Conservation (phyloP, 1,139 yeast genomes). For the Geotrichum siamense region DNA sequence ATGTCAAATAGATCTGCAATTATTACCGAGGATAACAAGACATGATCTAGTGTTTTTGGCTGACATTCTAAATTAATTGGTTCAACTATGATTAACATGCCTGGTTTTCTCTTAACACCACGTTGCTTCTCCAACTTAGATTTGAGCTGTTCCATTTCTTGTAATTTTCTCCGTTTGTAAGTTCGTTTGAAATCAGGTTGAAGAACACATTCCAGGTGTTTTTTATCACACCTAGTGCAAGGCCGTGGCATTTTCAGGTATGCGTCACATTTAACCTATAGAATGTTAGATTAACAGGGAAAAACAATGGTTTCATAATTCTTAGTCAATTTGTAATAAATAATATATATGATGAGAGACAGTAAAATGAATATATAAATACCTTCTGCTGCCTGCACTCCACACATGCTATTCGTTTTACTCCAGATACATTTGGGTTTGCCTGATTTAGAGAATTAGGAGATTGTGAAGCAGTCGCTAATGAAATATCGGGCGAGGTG, state of each 20-base stretch:
- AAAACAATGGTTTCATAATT: constrained; percentile 4
- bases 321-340: too few relatives aligned
- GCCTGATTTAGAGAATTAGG: too few relatives aligned
- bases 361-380: constrained; percentile 4
- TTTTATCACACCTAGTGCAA: constrained; percentile 72
- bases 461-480: too few relatives aligned
- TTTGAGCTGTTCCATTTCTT: constrained; percentile 63
- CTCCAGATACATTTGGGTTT: not conserved
- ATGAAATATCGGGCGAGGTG: too few relatives aligned
- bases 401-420: constrained; percentile 77
- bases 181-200: constrained; percentile 82
- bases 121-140: constrained; percentile 42
- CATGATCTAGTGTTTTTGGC: constrained; percentile 62
- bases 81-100: constrained; percentile 7
- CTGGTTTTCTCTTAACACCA: constrained; percentile 19
- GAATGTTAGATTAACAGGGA: not conserved
- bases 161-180: constrained; percentile 67
- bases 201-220: constrained; percentile 61
- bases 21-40: constrained; percentile 52
- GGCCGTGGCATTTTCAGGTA: constrained; percentile 69
- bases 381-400: constrained; percentile 92
- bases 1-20: constrained; percentile 63
- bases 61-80: constrained; percentile 37
- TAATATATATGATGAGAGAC: not conserved
- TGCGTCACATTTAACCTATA: constrained; percentile 69